Conservation (phyloP, 768 basidiomycete genomes). For the Rhodotorula kratochvilovae region DNA sequence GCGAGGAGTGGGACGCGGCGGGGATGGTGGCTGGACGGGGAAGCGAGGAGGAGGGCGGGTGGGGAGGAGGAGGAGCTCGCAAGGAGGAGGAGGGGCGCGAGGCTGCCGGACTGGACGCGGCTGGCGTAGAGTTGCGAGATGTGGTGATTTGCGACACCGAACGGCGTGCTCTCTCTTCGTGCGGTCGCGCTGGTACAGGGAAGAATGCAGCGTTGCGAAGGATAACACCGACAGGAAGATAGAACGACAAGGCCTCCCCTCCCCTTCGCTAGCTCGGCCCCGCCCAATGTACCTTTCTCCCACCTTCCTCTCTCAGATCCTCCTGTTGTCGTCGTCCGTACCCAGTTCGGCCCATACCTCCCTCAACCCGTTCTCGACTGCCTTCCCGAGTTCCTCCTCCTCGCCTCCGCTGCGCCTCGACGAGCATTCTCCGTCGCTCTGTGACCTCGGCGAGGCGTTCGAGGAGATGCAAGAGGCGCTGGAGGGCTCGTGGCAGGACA, state of each 20-base stretch:
- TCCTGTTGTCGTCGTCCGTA: no score
- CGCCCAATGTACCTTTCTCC: neutral
- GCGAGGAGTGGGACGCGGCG: slow-evolving; percentile 72
- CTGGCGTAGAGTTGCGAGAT: neutral
- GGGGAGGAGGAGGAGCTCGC: neutral
- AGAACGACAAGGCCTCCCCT: no score
- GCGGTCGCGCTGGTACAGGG: no score
- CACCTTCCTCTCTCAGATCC: neutral
- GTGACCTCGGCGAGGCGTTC: neutral
- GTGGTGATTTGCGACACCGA: neutral
- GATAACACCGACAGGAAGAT: no score
- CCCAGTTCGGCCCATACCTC: neutral
- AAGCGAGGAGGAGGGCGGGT: neutral
- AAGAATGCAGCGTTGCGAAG: neutral
- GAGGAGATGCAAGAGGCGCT: neutral
- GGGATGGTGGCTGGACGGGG: slow-evolving; percentile 41
- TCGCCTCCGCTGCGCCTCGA: neutral
- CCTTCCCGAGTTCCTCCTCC: neutral
- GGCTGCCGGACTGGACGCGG: slow-evolving; percentile 16
- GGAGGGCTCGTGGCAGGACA: neutral
- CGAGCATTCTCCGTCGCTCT: neutral
- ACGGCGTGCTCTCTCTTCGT: neutral
- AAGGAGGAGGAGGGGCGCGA: neutral
- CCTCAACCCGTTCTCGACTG: neutral
- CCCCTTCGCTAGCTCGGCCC: neutral